These are phyloP conservation scores for Scolecobasidium constrictum DNA, from an alignment of 2,329 filamentous ascomycete species.

Conservation along the genomic window DNA sequence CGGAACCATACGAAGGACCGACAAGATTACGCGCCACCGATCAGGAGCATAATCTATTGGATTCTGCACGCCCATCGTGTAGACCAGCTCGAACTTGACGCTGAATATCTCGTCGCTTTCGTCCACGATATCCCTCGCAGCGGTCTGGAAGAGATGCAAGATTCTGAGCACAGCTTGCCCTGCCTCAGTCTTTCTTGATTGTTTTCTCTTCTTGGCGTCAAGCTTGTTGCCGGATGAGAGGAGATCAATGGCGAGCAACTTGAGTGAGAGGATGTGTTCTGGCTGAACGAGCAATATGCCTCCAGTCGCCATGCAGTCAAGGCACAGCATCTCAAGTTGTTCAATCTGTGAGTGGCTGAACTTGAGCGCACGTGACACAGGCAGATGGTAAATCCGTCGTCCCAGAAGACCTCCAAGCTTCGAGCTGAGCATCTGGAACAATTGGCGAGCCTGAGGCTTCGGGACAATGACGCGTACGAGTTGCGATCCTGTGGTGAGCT, in stretches of 20 bases:
- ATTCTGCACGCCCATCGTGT: slow-evolving; percentile 28
- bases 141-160: slow-evolving; percentile 28
- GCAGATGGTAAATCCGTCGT: slow-evolving; percentile 39
- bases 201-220: neutral
- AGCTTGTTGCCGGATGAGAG: slow-evolving; percentile 30
- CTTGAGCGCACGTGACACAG: slow-evolving; percentile 42
- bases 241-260: slow-evolving; percentile 52
- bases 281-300: slow-evolving; percentile 48
- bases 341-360: slow-evolving; percentile 32
- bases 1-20: slow-evolving; percentile 38
- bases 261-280: slow-evolving; percentile 51
- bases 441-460: slow-evolving; percentile 43
- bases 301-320: slow-evolving; percentile 21
- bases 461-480: slow-evolving; percentile 43
- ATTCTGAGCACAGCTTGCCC: slow-evolving; percentile 1
- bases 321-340: slow-evolving; percentile 24
- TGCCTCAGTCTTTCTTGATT: too few species aligned
- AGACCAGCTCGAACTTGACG: slow-evolving; percentile 24
- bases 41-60: slow-evolving; percentile 41
- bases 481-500: slow-evolving; percentile 21
- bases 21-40: slow-evolving; percentile 47
- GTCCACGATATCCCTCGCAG: slow-evolving; percentile 48
- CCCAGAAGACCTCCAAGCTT: slow-evolving; percentile 42
- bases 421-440: slow-evolving; percentile 39
- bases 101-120: slow-evolving; percentile 36